Conservation (phyloP, 805 yeast genomes). For the Ogataea ramenticola region DNA sequence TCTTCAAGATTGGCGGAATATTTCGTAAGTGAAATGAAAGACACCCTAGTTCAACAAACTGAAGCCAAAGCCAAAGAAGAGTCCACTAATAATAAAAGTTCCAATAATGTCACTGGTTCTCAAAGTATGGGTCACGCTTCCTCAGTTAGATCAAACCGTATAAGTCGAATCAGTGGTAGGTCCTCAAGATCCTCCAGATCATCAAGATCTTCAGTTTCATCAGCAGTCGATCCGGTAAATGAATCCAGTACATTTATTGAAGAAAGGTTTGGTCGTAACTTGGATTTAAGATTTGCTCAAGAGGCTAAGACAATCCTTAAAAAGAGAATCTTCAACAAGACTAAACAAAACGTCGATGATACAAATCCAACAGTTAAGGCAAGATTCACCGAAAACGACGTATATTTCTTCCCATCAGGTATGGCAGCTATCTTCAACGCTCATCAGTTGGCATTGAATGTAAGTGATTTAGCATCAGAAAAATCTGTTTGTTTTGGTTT, state of each 20-base stretch:
- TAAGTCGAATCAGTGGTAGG: neutral
- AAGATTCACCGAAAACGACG: constrained; percentile 50
- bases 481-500: constrained; percentile 93
- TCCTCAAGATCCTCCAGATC: constrained; percentile 2
- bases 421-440: constrained; percentile 89
- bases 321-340: constrained; percentile 65
- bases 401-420: constrained; percentile 81
- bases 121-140: neutral
- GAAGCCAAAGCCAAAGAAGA: constrained; percentile 12
- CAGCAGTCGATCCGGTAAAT: constrained; percentile 6
- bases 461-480: constrained; percentile 17
- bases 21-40: constrained; percentile 53
- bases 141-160: constrained; percentile 9
- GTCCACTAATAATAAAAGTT: neutral
- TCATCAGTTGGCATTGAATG: constrained; percentile 37
- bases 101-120: neutral
- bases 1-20: constrained; percentile 88
- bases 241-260: constrained; percentile 70
- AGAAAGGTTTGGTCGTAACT: constrained; percentile 83
- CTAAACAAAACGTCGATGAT: constrained; percentile 14
- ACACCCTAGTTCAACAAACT: constrained; percentile 26
- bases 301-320: constrained; percentile 72
- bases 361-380: constrained; percentile 12
- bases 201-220: constrained; percentile 3
- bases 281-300: constrained; percentile 67